Evolutionary conservation across 2,329 filamentous ascomycete species (phyloP), one percentile per base, ranked within the genome.

Genomic region (Amauroascus verrucosus): DNA sequence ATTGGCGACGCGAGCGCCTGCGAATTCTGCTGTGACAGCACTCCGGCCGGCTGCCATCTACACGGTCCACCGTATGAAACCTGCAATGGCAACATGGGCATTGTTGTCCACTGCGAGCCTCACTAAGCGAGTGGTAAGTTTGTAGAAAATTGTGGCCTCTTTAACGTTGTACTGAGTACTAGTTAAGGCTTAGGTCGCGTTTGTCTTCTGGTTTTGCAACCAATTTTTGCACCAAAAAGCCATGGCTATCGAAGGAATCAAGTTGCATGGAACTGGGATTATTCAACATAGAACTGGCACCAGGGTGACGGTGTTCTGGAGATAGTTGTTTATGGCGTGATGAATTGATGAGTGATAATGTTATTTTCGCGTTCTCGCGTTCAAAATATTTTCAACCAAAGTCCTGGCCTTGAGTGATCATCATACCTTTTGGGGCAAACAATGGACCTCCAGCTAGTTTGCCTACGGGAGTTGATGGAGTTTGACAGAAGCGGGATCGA

Each of bases 31-130:
- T 53, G 51, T 16, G 6, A 4, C 41, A 40, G 26, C 32, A 32
- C 26, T 20, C 51, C 51, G 20, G 1, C 41, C 20, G 41, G 35
- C 41, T 53, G 51, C 51, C 51, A 53, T 33, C 11, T 47, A 2
- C 14, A 53, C 24, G 51, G 33, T 16, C 50, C 50, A 13, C 38
- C 38, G 35, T 49, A 49, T 22, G 20, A 47, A 16, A 53, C 43
- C 22, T 53, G 44, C 51, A 33, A 45, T 18, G 43, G 43, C 43
- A 32, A 30, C 26, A 30, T 16, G 20, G 51, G 51, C 20, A 38
- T 53, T 9, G 41, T 47, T 9, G 43, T 53, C 30, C 51, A 53
- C 43, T 53, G 51, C 33, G 51, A 53, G 16, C 6, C 32, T 46
- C 51, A 53, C 32, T 53, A n/a, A 47, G 20, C 41, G 35, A 43